Conservation (phyloP, 202 grass and related monocot species). For the Cymbopogon flexuosus region DNA sequence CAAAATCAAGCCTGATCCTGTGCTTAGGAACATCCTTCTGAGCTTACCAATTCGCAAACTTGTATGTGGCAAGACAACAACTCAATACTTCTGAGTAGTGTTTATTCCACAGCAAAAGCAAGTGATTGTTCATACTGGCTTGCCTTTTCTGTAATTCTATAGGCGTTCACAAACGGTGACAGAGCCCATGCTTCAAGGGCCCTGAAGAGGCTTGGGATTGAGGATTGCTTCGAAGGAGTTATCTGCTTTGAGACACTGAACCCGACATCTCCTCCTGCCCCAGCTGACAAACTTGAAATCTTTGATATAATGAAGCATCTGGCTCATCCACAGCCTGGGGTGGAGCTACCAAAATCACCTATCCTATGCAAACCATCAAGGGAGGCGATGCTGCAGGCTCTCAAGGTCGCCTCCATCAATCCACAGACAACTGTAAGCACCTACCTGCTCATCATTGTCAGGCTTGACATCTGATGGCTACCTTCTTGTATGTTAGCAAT, state of each 20-base stretch:
- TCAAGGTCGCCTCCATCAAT: constrained; percentile 60
- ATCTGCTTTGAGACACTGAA: constrained; percentile 89
- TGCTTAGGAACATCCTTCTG: constrained; percentile 63
- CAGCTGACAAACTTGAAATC: constrained; percentile 27
- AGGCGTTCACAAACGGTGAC: constrained; percentile 92
- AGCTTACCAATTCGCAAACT: constrained; percentile 88
- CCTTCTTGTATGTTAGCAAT: background rate
- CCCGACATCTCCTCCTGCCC: constrained; percentile 8
- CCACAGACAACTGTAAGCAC: constrained; percentile 60
- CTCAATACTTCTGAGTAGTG: background rate
- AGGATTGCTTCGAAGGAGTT: constrained; percentile 76
- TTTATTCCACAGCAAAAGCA: background rate
- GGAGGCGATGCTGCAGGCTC: constrained; percentile 67
- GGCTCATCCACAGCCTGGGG: constrained; percentile 37
- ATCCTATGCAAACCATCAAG: constrained; percentile 72
- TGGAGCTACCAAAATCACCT: constrained; percentile 57
- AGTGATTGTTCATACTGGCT: background rate
- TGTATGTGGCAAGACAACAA: constrained; percentile 28
- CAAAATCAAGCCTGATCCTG: constrained; percentile 67
- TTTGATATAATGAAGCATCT: constrained; percentile 69
- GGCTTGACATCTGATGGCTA: background rate
- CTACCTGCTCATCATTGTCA: background rate
- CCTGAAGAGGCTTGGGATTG: constrained; percentile 73
- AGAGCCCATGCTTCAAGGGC: constrained; percentile 58
- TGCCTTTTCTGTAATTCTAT: background rate